phyloP scores from a whole-genome alignment of 176 grass and related monocot species.

The Dendrocalamus sinicus region DNA sequence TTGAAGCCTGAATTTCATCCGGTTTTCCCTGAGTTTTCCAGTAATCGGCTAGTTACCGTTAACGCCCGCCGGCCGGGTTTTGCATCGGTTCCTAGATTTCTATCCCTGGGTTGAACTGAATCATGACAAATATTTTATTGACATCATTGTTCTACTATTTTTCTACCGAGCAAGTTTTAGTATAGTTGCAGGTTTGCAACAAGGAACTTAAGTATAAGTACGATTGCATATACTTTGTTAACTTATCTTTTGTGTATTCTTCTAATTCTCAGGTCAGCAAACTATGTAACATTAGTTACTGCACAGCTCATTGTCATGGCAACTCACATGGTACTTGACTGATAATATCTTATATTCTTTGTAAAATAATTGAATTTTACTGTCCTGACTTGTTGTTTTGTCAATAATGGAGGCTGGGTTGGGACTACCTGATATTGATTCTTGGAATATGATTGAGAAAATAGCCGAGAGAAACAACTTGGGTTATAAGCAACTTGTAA shows the following conservation, averaged over 20 bases:
- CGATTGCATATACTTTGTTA: constrained; percentile 35
- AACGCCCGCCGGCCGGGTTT: too few relatives aligned
- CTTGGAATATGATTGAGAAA: constrained; percentile 99
- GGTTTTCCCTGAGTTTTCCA: too few relatives aligned
- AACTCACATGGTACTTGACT: constrained; percentile 87
- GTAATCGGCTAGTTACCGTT: too few relatives aligned
- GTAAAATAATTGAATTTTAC: constrained; percentile 8
- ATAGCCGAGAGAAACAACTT: constrained; percentile 97
- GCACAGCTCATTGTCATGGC: constrained; percentile 91
- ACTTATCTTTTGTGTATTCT: constrained; percentile 41
- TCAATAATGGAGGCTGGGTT: constrained; percentile 80
- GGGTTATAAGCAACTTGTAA: constrained; percentile 97
- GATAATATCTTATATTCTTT: constrained; percentile 34
- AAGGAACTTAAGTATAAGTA: neutral
- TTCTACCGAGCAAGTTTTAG: constrained; percentile 32
- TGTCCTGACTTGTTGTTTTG: constrained; percentile 52
- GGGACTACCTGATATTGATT: constrained; percentile 87
- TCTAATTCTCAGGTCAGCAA: constrained; percentile 68
- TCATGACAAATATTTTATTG: neutral
- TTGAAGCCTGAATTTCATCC: too few relatives aligned
- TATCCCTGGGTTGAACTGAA: constrained; percentile 22
- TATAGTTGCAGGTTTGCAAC: constrained; percentile 20
- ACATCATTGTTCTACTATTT: constrained; percentile 1
- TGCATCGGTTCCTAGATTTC: too few relatives aligned
- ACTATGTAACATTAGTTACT: constrained; percentile 91